Base-by-base conservation (phyloP, 2,329 filamentous ascomycete species). In the Ascochyta viciae-villosae region DNA sequence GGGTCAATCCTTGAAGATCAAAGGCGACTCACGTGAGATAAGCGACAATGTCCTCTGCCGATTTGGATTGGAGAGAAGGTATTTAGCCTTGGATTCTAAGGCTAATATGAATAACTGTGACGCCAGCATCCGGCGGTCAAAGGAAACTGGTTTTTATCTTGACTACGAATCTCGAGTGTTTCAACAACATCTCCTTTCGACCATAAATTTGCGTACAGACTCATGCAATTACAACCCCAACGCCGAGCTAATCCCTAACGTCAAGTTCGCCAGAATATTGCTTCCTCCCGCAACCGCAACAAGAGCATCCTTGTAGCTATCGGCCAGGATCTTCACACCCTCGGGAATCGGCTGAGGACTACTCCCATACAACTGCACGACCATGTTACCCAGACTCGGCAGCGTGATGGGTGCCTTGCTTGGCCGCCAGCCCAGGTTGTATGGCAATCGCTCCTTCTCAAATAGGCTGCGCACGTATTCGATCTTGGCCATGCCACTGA, bases 361-460 rank as follows among this genome's bases (percentile, higher is more conserved):
- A 0, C 5, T 33, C 4, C 16, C 47, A 50, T 29, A 40, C 33
- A 65, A 22, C 38, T 58, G 19, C 3, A 44, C 50, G 4, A 63
- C 35, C 63, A 64, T 66, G 2, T n/a, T 34, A 0, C 63, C 63
- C 42, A 63, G 13, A 39, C 41, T 57, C 4, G 23, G 29, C 38
- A 66, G 31, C 6, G 61, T 66, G n/a, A 62, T 60, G 0, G 63
- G 59, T 10, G 35, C 27, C 13, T 40, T 23, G 39, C 61, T 63
- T 10, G 63, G 61, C 23, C 59, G 50, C 63, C 63, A 66, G 0
- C 61, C 63, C 16, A 58, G 16, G 1, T 42, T 45, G 33, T 51
- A 61, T 16, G 63, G 63, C 39, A 66, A 41, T 23, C 50, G 62
- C 37, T 66, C 61, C 22, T 57, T 26, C 50, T 66, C 60, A 15